Percentiles rank a stretch among this genome's conserved stretches.
These are phyloP conservation scores for Saccharomycopsis sp. DNA, from an alignment of 805 yeast genomes.

Conservation along the genomic window DNA sequence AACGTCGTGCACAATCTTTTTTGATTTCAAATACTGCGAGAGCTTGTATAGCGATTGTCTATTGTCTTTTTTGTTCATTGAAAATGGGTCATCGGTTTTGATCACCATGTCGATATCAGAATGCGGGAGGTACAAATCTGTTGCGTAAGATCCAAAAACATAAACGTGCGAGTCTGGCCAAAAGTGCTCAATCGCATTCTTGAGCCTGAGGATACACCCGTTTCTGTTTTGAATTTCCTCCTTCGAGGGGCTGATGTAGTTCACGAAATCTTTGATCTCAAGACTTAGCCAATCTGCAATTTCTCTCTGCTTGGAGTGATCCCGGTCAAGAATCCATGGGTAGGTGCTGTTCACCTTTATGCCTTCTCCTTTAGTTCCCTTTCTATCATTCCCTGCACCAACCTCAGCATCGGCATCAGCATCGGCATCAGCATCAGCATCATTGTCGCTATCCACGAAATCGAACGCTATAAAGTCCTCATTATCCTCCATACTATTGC, in stretches of 20 bases:
- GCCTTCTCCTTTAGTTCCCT: no score
- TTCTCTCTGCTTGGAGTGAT: slow-evolving; percentile 67
- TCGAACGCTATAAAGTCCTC: slow-evolving; percentile 35
- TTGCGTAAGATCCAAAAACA: slow-evolving; percentile 92
- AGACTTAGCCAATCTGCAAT: slow-evolving; percentile 79
- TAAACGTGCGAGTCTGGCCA: slow-evolving; percentile 78
- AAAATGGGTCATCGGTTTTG: slow-evolving; percentile 37
- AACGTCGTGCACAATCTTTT: slow-evolving; percentile 56
- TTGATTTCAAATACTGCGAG: slow-evolving; percentile 56
- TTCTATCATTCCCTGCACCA: slow-evolving; percentile 8
- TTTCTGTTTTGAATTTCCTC: slow-evolving; percentile 65
- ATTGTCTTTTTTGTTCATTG: slow-evolving; percentile 33
- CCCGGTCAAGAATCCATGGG: slow-evolving; percentile 77
- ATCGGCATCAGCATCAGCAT: slow-evolving; percentile 21
- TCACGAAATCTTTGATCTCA: slow-evolving; percentile 78
- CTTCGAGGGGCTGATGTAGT: slow-evolving; percentile 76
- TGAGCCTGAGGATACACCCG: slow-evolving; percentile 50
- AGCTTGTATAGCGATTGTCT: slow-evolving; percentile 63
- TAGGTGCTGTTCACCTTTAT: slow-evolving; percentile 8
- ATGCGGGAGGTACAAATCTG: slow-evolving; percentile 87
- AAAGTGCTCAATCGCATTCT: slow-evolving; percentile 39
- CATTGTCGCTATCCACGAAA: slow-evolving; percentile 26
- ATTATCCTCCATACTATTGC: slow-evolving; percentile 30
- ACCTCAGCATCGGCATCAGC: slow-evolving; percentile 24
- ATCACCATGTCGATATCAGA: slow-evolving; percentile 94